A percentile compares a stretch with the other conserved stretches of the same genome.
phyloP scores from a whole-genome alignment of 352 stramenopile species.

The Globisporangium recalcitrans region DNA sequence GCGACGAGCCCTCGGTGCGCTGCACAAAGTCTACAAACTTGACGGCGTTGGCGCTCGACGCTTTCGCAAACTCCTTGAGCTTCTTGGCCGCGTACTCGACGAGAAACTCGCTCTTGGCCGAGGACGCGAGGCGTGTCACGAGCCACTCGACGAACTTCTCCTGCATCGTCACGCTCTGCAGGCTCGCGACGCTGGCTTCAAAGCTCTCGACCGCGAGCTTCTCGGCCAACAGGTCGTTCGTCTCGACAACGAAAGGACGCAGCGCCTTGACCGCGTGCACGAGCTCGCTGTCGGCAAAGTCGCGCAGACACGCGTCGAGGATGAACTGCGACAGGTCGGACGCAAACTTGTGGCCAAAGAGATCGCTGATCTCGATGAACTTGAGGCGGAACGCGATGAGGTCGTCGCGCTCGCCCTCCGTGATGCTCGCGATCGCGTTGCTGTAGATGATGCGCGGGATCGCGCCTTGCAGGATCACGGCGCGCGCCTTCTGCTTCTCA shows the following conservation, averaged over 20 bases:
- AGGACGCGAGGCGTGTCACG: constrained; percentile 40
- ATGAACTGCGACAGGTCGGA: constrained; percentile 67
- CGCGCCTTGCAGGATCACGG: constrained; percentile 69
- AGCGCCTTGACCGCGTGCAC: constrained; percentile 52
- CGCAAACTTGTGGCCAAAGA: constrained; percentile 59
- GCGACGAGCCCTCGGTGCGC: constrained; percentile 48
- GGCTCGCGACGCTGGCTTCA: constrained; percentile 42
- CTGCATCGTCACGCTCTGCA: constrained; percentile 46
- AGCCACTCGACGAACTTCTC: constrained; percentile 68
- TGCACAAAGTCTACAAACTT: constrained; percentile 73
- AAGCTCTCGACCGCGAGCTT: constrained; percentile 44
- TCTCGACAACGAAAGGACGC: constrained; percentile 38
- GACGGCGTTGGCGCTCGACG: constrained; percentile 28
- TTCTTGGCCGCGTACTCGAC: constrained; percentile 52
- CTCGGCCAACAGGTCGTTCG: constrained; percentile 38
- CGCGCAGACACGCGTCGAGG: constrained; percentile 48
- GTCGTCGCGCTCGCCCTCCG: constrained; percentile 25
- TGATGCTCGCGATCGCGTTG: constrained; percentile 61
- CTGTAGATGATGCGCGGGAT: constrained; percentile 82
- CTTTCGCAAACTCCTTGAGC: constrained; percentile 40
- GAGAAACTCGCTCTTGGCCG: constrained; percentile 35
- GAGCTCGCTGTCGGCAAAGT: constrained; percentile 51
- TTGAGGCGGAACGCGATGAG: constrained; percentile 55
- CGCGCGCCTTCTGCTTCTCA: constrained; percentile 56
- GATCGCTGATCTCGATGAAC: constrained; percentile 73